Evolutionary conservation across 345 rosid genomes (phyloP), one percentile per base, ranked within the genome.

Genomic region (Theobroma cacao): DNA sequence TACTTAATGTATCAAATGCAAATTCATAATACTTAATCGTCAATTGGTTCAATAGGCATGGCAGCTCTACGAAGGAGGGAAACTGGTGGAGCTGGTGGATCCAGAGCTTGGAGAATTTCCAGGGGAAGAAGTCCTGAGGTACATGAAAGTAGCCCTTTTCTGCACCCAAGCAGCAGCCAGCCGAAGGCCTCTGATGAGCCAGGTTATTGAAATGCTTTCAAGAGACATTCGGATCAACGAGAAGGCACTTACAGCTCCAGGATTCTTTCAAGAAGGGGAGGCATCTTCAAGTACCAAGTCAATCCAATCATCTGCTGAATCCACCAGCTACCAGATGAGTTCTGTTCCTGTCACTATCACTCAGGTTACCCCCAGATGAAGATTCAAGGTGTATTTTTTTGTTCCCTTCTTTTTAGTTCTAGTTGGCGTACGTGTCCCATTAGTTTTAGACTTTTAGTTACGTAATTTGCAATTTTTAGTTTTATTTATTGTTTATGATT

Each of bases 131-230:
- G 83, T 84, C 60, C 50, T 86, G 43, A 81, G 90, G 50, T 82
- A 89, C 84, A 83, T 90, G 47, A 91, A 91, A 78, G 88, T 91
- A 36, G 93, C 96, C 13, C 82, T 91, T 53, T 89, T 91, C 89
- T 91, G 96, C 76, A 85, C 96, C 48, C 96, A 91, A 74, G 85
- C 83, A 47, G 82, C 73, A 31, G 87, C 85, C 15, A 88, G 41
- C 72, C 87, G 90, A 40, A 86, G 96, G 77, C 96, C 93, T 1
- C 12, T 41, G 43, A 90, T 89, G 93, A 85, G 90, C 80, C 91
- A 90, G 84, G 96, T 91, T 38, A 83, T 89, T 1, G 83, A 89
- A 36, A 91, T 91, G 96, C 89, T 91, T 12, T 79, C 90, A 0
- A 89, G 50, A 82, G 76, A 85, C 30, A 84, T 84, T 20, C 81